Evolutionary conservation across 2,329 filamentous ascomycete genomes (phyloP), one percentile per base, ranked within the genome.

Genomic region (Aspergillus fumigatus): DNA sequence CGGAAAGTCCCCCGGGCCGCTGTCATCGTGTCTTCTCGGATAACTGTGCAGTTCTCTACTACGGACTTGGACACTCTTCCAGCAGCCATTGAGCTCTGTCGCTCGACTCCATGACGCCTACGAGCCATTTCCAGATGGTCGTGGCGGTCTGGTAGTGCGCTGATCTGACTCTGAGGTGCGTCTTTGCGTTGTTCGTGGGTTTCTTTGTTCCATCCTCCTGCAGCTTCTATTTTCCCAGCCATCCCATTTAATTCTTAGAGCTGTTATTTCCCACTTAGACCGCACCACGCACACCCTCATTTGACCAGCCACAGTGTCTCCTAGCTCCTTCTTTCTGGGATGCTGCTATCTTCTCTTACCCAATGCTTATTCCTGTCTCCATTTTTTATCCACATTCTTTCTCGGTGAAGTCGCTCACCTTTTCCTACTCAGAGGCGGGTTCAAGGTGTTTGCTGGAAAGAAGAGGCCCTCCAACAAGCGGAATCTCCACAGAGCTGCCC

Each of bases 181-280:
- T 57, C 53, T 58, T 53, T 57, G 54, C 57, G 55, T 43, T 50
- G 54, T 50, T 43, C 49, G 51, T 56, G 54, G 50, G 40, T 32
- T 56, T 58, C 57, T 51, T 54, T 55, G 52, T 50, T 23, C 32
- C 14, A 38, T 38, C 14, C 35, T 27, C 66, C 62, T 60, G 62
- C 60, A 59, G 59, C 59, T 54, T 61, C 57, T 50, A 60, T 60
- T 53, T 27, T 54, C 70, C 73, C 73, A 75, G 73, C 73, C 73
- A 73, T 75, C 73, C 57, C 58, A 73, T 70, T 75, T 75, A 69
- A 66, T 58, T 59, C 29, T 51, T 51, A 29, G 41, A 56, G 48
- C 56, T 57, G 54, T 38, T 38, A 17, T 38, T 17, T 38, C 32
- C 29, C 11, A 32, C 29, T 11, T 32, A 4, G 11, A 35, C 32